Evolutionary conservation across 192 early-diverging fungal genomes (phyloP).

Genomic region (Mortierella claussenii): DNA sequence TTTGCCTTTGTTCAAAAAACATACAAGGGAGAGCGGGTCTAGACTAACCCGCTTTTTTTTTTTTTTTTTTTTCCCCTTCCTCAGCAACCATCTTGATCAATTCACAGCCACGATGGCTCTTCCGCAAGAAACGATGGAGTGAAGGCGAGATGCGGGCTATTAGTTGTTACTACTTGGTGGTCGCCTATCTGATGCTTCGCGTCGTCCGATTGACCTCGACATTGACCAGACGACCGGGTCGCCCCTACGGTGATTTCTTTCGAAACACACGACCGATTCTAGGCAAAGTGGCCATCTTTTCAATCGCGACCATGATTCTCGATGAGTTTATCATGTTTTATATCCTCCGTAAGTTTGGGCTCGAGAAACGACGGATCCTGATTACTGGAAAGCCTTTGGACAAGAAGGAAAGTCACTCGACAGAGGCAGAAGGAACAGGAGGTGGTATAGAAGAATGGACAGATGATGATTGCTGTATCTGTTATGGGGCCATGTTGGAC

Average conservation of each 20-base stretch:
- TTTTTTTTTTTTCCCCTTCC: neutral
- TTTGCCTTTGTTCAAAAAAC: neutral
- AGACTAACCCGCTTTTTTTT: neutral
- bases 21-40: neutral
- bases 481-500: slow-evolving; percentile 53
- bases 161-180: slow-evolving; percentile 47
- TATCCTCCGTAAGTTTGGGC: slow-evolving; percentile 52
- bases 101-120: slow-evolving; percentile 52
- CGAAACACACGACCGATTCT: slow-evolving; percentile 44
- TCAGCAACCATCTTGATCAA: slow-evolving; percentile 51
- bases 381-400: slow-evolving; percentile 36
- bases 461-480: slow-evolving; percentile 53
- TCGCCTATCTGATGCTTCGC: slow-evolving; percentile 51
- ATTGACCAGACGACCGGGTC: slow-evolving; percentile 40
- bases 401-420: no score
- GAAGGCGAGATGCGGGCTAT: slow-evolving; percentile 52
- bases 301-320: slow-evolving; percentile 34
- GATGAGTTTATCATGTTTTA: slow-evolving; percentile 54
- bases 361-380: slow-evolving; percentile 45
- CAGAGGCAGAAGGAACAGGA: no score
- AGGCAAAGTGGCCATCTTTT: slow-evolving; percentile 40
- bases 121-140: slow-evolving; percentile 51
- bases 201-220: slow-evolving; percentile 40
- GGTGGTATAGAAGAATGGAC: no score
- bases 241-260: slow-evolving; percentile 52